These are phyloP conservation scores for Trichoderma atroviride DNA, from an alignment of 2,329 filamentous ascomycete species.

Conservation along the genomic window DNA sequence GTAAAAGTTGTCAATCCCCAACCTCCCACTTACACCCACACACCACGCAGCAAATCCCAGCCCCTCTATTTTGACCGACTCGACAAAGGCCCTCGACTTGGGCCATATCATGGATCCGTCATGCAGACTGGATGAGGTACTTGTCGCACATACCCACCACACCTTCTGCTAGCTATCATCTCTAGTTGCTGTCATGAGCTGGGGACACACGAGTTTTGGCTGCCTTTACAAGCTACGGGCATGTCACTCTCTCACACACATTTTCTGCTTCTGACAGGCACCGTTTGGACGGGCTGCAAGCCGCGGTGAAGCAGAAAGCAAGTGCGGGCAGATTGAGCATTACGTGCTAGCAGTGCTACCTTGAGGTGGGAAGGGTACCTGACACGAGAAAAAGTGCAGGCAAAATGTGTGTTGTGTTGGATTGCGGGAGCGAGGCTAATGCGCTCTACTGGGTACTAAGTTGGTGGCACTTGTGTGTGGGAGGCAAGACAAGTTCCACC, in stretches of 20 bases:
- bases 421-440: constrained; percentile 2
- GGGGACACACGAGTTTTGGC: background rate
- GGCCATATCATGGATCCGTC: background rate
- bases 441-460: background rate
- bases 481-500: background rate
- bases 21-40: constrained; percentile 42
- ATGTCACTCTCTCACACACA: background rate
- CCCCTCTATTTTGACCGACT: constrained; percentile 34
- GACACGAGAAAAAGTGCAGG: background rate
- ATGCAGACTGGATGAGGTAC: constrained; percentile 4
- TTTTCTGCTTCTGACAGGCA: background rate
- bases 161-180: background rate
- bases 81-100: constrained; percentile 20
- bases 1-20: constrained; percentile 35
- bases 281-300: constrained; percentile 14
- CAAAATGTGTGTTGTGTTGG: constrained; percentile 1
- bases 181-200: background rate
- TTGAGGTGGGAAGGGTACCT: background rate
- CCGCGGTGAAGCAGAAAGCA: constrained; percentile 15
- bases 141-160: constrained; percentile 6
- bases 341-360: no score
- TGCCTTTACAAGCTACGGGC: background rate
- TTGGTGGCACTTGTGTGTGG: background rate
- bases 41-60: constrained; percentile 30
- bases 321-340: background rate